phyloP scores from a whole-genome alignment of 805 yeast genomes.

The Metschnikowia similis region DNA sequence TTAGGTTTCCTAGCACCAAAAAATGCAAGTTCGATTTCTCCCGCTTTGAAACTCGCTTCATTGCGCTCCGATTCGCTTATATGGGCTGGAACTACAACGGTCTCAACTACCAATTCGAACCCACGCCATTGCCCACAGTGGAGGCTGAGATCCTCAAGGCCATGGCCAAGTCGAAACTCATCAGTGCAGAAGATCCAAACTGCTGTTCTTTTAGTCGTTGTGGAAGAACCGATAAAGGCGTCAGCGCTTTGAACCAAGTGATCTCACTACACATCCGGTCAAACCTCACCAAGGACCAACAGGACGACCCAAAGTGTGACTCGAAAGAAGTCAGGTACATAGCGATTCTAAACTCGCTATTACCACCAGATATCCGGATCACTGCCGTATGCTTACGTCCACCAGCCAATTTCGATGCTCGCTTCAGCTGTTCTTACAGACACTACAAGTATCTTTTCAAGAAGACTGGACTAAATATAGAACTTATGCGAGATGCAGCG shows the following conservation, averaged over 20 bases:
- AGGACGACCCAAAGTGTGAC: conserved; percentile 54
- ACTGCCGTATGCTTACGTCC: conserved; percentile 81
- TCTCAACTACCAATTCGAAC: conserved; percentile 72
- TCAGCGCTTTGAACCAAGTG: conserved; percentile 94
- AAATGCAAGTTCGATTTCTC: conserved; percentile 56
- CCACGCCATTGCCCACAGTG: conserved; percentile 79
- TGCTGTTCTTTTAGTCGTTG: conserved; percentile 80
- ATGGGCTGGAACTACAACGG: conserved; percentile 96
- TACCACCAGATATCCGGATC: conserved; percentile 81
- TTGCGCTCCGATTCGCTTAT: conserved; percentile 83
- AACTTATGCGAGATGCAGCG: conserved; percentile 67
- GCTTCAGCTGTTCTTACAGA: conserved; percentile 83
- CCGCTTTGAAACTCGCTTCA: conserved; percentile 56
- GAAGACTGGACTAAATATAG: conserved; percentile 54
- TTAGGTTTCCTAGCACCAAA: conserved; percentile 2
- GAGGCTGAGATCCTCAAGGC: conserved; percentile 76
- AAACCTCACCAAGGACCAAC: conserved; percentile 57
- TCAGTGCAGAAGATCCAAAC: conserved; percentile 54
- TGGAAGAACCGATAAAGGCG: conserved; percentile 96
- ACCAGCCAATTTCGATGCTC: conserved; percentile 79
- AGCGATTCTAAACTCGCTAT: conserved; percentile 63
- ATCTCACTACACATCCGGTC: conserved; percentile 78
- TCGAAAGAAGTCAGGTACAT: conserved; percentile 70
- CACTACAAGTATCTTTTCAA: conserved; percentile 83
- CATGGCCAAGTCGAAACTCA: conserved; percentile 58